Percentiles rank a stretch among this genome's conserved stretches.
Conservation (phyloP, 2,329 filamentous ascomycete species). For the Hypomyces rosellus region DNA sequence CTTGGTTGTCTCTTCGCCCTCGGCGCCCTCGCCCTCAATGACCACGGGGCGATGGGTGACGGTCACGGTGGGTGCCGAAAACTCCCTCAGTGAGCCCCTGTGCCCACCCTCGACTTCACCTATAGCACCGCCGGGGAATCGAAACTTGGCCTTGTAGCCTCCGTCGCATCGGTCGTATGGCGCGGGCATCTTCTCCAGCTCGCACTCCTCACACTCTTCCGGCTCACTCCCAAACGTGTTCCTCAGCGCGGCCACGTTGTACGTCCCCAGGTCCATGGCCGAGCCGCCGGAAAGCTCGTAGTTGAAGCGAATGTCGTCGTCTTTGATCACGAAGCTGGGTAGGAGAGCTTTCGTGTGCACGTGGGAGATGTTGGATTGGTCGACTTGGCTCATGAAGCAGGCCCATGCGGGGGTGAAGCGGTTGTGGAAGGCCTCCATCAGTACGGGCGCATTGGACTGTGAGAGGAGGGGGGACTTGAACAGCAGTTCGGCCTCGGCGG, state of each 20-base stretch:
- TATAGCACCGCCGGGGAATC: conserved; percentile 33
- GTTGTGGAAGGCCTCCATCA: conserved; percentile 49
- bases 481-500: conserved; percentile 29
- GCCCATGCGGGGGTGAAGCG: conserved; percentile 45
- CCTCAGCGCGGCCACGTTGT: conserved; percentile 32
- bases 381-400: conserved; percentile 33
- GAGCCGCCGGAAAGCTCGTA: conserved; percentile 37
- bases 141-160: conserved; percentile 29
- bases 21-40: conserved; percentile 15
- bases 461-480: conserved; percentile 34
- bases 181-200: conserved; percentile 20
- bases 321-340: conserved; percentile 23
- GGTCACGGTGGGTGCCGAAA: conserved; percentile 8
- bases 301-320: conserved; percentile 38
- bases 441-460: conserved; percentile 32
- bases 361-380: conserved; percentile 30
- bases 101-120: conserved; percentile 26
- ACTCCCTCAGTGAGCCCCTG: conserved; percentile 15
- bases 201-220: conserved; percentile 30
- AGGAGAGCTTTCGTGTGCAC: conserved; percentile 25
- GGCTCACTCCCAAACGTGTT: conserved; percentile 34
- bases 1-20: not conserved
- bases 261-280: conserved; percentile 36
- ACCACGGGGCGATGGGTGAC: conserved; percentile 17
- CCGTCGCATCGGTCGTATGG: conserved; percentile 28